Evolutionary conservation across 2,329 filamentous ascomycete genomes (phyloP).

Genomic region (Juglanconis juglandina): DNA sequence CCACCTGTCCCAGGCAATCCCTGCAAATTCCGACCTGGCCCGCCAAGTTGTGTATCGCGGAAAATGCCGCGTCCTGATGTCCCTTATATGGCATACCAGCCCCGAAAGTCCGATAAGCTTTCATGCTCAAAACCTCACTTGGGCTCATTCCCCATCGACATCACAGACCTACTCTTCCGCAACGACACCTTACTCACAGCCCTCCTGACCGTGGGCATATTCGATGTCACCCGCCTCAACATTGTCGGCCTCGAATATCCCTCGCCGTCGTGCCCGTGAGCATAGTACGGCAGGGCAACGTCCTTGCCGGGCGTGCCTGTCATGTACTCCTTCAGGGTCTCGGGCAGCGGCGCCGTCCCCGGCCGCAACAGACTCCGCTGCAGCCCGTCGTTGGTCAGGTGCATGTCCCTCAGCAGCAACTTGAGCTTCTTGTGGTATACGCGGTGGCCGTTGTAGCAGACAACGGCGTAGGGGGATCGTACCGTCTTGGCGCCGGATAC

Average conservation of each 20-base stretch:
- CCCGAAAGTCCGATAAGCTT: not conserved
- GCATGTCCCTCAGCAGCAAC: conserved; percentile 4
- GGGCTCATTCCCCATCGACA: not conserved
- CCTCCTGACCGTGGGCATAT: conserved; percentile 1
- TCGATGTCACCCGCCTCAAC: conserved; percentile 5
- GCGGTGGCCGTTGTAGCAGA: conserved; percentile 10
- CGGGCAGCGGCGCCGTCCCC: conserved; percentile 5
- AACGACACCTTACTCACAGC: conserved; percentile 8
- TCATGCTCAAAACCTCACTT: not conserved
- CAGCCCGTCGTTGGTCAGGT: not conserved
- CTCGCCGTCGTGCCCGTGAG: not conserved
- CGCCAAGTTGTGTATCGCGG: not conserved
- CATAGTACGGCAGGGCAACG: conserved; percentile 2
- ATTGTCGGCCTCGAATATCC: not conserved
- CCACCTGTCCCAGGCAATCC: not conserved
- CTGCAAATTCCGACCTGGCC: too few species aligned
- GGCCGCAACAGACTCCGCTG: conserved; percentile 1
- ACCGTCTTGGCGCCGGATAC: conserved; percentile 4
- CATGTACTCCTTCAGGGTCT: conserved; percentile 7
- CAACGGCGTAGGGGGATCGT: conserved; percentile 3
- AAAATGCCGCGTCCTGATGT: not conserved
- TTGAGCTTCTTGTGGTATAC: conserved; percentile 15
- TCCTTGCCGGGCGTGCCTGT: conserved; percentile 1
- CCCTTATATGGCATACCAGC: not conserved
- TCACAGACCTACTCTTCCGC: conserved; percentile 2